These are phyloP conservation scores for Vinca minor DNA, from an alignment of 257 asterid species.

Conservation along the genomic window DNA sequence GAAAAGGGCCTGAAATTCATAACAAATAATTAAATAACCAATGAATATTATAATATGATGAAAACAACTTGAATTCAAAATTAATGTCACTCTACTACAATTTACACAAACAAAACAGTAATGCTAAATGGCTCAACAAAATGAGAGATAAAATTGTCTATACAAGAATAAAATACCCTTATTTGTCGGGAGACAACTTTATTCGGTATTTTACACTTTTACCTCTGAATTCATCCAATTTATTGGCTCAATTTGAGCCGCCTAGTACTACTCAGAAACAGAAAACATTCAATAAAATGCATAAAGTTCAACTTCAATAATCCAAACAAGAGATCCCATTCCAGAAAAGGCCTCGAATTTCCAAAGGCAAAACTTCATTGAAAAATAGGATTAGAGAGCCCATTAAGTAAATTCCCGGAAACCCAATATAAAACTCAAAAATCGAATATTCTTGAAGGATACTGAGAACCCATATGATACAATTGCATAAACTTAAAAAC, in stretches of 20 bases:
- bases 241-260: no score
- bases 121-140: no score
- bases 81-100: neutral
- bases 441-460: constrained; percentile 3
- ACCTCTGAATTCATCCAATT: no score
- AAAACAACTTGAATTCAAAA: neutral
- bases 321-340: neutral
- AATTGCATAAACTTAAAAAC: no score
- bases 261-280: no score
- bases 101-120: neutral
- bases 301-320: neutral
- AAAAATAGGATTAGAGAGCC: neutral
- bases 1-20: constrained; percentile 30
- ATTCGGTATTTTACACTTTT: no score
- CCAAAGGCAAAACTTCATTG: neutral
- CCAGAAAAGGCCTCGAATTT: neutral
- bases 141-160: no score
- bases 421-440: neutral
- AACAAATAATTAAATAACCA: neutral
- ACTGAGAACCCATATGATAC: no score
- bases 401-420: neutral
- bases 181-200: no score
- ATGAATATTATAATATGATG: neutral
- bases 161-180: no score
- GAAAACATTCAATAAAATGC: neutral